phyloP scores from a whole-genome alignment of 148 eudicot species.

The Chenopodium album region DNA sequence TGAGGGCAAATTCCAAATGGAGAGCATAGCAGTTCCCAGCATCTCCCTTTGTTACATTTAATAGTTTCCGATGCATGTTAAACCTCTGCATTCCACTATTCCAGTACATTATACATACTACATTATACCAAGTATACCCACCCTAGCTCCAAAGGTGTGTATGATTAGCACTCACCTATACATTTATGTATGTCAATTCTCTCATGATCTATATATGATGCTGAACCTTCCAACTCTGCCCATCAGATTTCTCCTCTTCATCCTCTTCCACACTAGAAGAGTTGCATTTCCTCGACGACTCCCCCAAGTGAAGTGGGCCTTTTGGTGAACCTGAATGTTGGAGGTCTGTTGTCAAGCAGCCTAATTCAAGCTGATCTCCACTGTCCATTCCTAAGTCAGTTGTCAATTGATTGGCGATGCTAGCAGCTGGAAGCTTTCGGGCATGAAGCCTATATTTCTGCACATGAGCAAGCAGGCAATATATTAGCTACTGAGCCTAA shows the following conservation, averaged over 20 bases:
- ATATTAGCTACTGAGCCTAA: neutral
- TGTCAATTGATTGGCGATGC: conserved; percentile 11
- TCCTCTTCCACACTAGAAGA: conserved; percentile 43
- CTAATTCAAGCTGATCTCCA: conserved; percentile 22
- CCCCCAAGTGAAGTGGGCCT: conserved; percentile 33
- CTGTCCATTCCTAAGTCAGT: conserved; percentile 8
- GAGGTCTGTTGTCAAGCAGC: conserved; percentile 18
- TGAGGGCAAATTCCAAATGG: conserved; percentile 6
- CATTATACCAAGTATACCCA: conserved; percentile 3
- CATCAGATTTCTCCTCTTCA: conserved; percentile 51
- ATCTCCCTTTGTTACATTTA: conserved; percentile 1
- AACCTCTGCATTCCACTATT: neutral
- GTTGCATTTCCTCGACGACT: conserved; percentile 31
- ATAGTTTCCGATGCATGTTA: conserved; percentile 17
- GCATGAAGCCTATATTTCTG: conserved; percentile 67
- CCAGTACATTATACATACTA: neutral
- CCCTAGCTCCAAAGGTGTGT: conserved; percentile 2
- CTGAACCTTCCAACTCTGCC: conserved; percentile 33
- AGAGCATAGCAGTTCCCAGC: neutral
- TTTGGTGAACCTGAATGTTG: conserved; percentile 41
- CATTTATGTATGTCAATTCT: neutral
- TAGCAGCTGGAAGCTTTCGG: conserved; percentile 33
- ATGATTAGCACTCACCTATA: conserved; percentile 13
- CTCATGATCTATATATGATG: conserved; percentile 7
- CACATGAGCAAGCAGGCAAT: neutral